Evolutionary conservation across 805 yeast genomes (phyloP), one percentile per base, ranked within the genome.

Genomic region (Spathaspora passalidarum): DNA sequence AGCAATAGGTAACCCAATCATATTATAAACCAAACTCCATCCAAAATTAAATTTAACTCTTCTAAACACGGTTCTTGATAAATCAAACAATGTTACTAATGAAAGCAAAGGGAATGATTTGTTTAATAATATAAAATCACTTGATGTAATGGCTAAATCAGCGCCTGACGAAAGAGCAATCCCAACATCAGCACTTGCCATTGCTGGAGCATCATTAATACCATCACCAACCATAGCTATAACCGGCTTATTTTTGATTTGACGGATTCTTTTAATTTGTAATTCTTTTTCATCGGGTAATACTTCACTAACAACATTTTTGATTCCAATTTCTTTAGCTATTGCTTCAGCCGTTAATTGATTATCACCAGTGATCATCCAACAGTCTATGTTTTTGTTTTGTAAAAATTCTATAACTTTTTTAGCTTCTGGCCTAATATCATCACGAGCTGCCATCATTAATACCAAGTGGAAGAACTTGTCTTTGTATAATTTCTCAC

Each of bases 141-240:
- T 83, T 2, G 90, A 80, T 2, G 85, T 79, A 43, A 86, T 69
- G 0, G 94, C 91, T 40, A 86, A 67, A 52, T 87, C 94, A 1
- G 90, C 81, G 0, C 92, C 92, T 0, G 84, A 75, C 0, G 90
- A 86, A 49, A 86, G 69, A 0, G 94, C 90, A 39, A 86, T 74
- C 3, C 94, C 94, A 17, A 87, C 82, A 63, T 85, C 88, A 0
- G 94, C 88, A 1, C 78, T 68, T 3, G 89, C 78, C 43, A 87
- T 66, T 0, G 94, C 88, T 1, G 92, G 92, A 0, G 94, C 89
- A 62, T 87, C 94, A 59, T 86, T 87, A 26, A 86, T 81, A 17
- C 94, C 94, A 56, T 86, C 94, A 8, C 94, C 94, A 7, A 86
- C 83, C 91, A 86, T 85, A 0, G 88, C 90, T 2, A 82, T 84